Evolutionary conservation across 148 eudicot genomes (phyloP).

Genomic region (Talinum fruticosum): DNA sequence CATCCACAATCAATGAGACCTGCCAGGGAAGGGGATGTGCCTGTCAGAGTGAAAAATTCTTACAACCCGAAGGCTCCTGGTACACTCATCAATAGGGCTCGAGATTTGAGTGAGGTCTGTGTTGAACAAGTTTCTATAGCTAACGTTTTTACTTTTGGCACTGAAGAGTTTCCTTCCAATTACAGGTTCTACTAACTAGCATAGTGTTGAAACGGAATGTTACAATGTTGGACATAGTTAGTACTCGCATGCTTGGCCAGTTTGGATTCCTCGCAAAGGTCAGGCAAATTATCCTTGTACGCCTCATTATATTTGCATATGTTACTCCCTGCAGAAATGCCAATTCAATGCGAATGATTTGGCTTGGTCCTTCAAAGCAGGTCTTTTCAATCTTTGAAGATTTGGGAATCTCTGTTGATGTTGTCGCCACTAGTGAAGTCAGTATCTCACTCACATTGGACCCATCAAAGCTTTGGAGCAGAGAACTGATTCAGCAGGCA

Average conservation of each 20-base stretch:
- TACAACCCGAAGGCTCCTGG: conserved; percentile 98
- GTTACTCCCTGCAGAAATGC: background rate
- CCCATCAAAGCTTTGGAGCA: conserved; percentile 98
- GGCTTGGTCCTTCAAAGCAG: conserved; percentile 34
- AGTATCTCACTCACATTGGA: conserved; percentile 93
- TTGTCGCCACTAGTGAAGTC: conserved; percentile 98
- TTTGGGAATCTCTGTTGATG: conserved; percentile 95
- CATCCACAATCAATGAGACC: conserved; percentile 99
- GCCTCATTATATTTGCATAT: conserved; percentile 5
- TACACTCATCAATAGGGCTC: conserved; percentile 64
- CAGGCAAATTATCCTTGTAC: conserved; percentile 5
- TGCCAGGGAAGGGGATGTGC: conserved; percentile 89
- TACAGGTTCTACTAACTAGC: conserved; percentile 91
- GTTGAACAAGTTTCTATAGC: conserved; percentile 7
- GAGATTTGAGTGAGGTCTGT: conserved; percentile 89
- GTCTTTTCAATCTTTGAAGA: conserved; percentile 92
- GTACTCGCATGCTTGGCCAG: conserved; percentile 98
- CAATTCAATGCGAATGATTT: background rate
- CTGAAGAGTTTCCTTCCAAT: conserved; percentile 1
- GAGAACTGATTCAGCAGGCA: conserved; percentile 98
- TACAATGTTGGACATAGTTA: conserved; percentile 96
- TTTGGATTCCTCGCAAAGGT: conserved; percentile 97
- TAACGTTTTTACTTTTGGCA: conserved; percentile 1
- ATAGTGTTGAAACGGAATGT: conserved; percentile 92
- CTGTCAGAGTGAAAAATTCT: conserved; percentile 95